These are phyloP conservation scores for Trichophyton schoenleinii DNA, from an alignment of 2,329 filamentous ascomycete genomes.

Conservation along the genomic window DNA sequence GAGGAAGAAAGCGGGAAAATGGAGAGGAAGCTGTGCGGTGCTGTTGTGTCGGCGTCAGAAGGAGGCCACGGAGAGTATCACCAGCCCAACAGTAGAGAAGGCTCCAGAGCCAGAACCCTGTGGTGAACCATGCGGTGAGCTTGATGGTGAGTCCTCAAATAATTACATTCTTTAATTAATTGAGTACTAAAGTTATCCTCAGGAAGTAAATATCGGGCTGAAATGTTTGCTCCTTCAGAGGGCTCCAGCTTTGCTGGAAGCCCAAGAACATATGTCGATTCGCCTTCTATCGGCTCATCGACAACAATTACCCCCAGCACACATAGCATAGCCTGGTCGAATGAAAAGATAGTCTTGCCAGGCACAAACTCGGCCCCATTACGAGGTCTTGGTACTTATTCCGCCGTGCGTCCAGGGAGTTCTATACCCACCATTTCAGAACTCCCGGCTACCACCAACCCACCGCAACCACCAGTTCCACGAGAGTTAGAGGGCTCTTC, in stretches of 20 bases:
- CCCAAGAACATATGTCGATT: not conserved
- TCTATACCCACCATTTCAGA: not conserved
- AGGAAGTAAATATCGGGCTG: not conserved
- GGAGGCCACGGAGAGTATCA: not conserved
- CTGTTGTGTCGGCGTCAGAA: not conserved
- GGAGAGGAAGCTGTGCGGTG: not conserved
- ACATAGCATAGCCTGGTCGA: not conserved
- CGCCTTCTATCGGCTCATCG: not conserved
- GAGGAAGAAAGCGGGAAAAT: constrained; percentile 1
- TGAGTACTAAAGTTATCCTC: not conserved
- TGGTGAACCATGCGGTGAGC: not conserved
- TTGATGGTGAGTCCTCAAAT: not conserved
- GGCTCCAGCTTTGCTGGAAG: not conserved
- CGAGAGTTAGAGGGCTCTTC: not conserved
- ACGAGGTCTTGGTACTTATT: not conserved
- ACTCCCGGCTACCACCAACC: not conserved
- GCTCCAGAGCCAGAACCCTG: not conserved
- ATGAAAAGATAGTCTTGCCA: not conserved
- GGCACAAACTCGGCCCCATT: not conserved
- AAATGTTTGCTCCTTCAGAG: not conserved
- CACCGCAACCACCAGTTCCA: not conserved
- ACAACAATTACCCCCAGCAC: not conserved
- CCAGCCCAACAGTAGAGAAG: not conserved
- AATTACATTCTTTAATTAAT: not conserved
- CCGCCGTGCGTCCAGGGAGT: not conserved